Base-by-base conservation (phyloP, 2,329 filamentous ascomycete genomes). In the Pyrenochaeta sp. region DNA sequence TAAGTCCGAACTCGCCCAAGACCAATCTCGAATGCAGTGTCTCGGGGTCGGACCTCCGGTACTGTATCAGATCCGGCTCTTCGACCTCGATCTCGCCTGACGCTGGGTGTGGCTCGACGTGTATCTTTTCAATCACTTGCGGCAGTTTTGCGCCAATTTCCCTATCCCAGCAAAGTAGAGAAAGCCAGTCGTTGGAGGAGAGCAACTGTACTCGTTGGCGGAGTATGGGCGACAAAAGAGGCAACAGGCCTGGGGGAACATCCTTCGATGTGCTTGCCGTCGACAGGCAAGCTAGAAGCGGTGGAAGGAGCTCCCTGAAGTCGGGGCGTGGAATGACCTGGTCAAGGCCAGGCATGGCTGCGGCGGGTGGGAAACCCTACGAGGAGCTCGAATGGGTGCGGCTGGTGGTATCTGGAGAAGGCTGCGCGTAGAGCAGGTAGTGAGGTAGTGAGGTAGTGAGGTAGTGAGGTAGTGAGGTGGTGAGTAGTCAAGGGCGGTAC, bases 11-110 rank as follows among this genome's bases (percentile, higher is more conserved):
- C 36, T 87, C 85, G 30, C 79, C 75, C 21, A 92, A 76, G 2
- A 83, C 82, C 6, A 90, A 80, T 27, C 90, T 79, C 3, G 87
- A 82, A 65, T 93, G 88, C 45, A 93, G 74, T 0, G 90, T 95
- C 75, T 95, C 91, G 39, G 84, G 77, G 66, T 95, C 91, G 31
- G 91, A 72, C n/a, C 90, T 82, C 54, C 85, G 81, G 76, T 88
- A 94, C 47, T 83, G 81, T 30, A 85, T 78, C 23, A 82, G 80
- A 54, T 85, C 80, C 7, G 85, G 82, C 51, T 91, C 88, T 51
- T 90, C 87, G 17, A 93, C 76, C 76, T 94, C 90, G 48, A 94
- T 85, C 73, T 93, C 90, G 48, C 90, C 90, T 2, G 89, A 92
- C 4, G 89, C 86, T 2, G 91, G 91, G 67, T 95, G 91, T n/a